Evolutionary conservation across 169 alveolate species (phyloP).

Genomic region (Eimeria necatrix): DNA sequence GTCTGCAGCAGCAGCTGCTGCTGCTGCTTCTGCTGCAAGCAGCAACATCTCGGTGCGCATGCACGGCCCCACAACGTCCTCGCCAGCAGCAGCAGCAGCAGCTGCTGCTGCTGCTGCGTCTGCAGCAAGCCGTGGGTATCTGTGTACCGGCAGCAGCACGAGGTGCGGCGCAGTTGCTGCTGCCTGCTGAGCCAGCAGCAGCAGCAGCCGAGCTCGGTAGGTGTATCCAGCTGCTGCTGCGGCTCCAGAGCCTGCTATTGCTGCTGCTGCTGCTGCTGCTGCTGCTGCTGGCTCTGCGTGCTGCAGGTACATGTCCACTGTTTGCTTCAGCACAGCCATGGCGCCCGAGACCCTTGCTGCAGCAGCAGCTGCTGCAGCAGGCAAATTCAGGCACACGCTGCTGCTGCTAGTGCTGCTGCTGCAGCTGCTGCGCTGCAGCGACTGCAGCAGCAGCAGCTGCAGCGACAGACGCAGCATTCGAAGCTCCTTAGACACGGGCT

Average conservation of each 20-base stretch:
- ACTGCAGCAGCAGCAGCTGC: conserved; percentile 35
- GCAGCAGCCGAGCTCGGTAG: conserved; percentile 43
- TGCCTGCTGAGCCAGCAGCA: conserved; percentile 60
- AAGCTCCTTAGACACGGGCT: conserved; percentile 45
- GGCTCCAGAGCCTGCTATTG: conserved; percentile 15
- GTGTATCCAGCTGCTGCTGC: conserved; percentile 41
- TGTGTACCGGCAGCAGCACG: conserved; percentile 56
- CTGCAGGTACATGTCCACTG: conserved; percentile 41
- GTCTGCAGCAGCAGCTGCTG: conserved; percentile 46
- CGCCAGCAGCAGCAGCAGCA: conserved; percentile 60
- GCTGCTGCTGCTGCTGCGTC: conserved; percentile 65
- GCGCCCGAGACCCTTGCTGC: conserved; percentile 40
- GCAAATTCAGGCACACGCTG: not conserved
- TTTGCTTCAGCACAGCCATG: not conserved
- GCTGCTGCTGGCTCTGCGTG: conserved; percentile 14
- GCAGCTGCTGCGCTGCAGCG: conserved; percentile 52
- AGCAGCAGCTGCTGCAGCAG: conserved; percentile 45
- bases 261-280: conserved; percentile 48
- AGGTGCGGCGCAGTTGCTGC: conserved; percentile 15
- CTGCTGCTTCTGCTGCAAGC: conserved; percentile 68
- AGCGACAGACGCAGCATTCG: conserved; percentile 58
- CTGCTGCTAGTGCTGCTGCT: not conserved
- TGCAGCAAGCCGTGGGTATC: conserved; percentile 50
- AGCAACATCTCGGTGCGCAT: conserved; percentile 54
- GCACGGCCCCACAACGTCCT: conserved; percentile 13